Percentiles rank a stretch among this genome's conserved stretches.
phyloP scores from a whole-genome alignment of 2,329 filamentous ascomycete genomes.

The Eutypella sp. region DNA sequence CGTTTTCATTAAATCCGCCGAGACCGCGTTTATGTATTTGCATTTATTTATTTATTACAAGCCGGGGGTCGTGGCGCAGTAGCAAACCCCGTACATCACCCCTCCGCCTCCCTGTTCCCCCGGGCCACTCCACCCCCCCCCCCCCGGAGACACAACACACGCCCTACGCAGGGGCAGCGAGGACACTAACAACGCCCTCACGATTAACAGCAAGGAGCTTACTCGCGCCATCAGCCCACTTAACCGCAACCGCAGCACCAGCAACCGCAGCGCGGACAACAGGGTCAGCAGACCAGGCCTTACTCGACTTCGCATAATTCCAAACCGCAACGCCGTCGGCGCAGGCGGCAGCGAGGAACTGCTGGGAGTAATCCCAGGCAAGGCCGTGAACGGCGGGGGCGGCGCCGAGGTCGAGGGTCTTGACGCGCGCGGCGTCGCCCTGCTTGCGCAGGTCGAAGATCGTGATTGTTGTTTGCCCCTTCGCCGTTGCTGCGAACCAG shows the following conservation, averaged over 20 bases:
- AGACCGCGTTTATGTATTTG: too few relatives aligned
- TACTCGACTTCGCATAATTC: constrained; percentile 81
- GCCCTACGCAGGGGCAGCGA: constrained; percentile 46
- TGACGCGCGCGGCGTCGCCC: constrained; percentile 72
- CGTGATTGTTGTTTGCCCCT: constrained; percentile 71
- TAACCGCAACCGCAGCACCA: constrained; percentile 55
- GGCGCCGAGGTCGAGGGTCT: constrained; percentile 80
- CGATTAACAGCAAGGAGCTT: constrained; percentile 69
- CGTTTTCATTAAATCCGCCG: too few relatives aligned
- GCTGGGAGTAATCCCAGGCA: constrained; percentile 90
- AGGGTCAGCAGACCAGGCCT: constrained; percentile 81
- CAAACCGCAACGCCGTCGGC: constrained; percentile 78
- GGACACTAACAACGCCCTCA: constrained; percentile 70
- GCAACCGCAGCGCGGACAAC: constrained; percentile 71
- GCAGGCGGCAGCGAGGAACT: constrained; percentile 82
- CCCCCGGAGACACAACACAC: background rate
- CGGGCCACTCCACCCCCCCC: background rate
- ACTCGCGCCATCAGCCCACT: constrained; percentile 73
- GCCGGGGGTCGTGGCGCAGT: too few relatives aligned
- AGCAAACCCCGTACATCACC: background rate
- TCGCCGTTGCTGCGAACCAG: constrained; percentile 81
- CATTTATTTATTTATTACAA: too few relatives aligned
- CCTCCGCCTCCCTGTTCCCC: background rate
- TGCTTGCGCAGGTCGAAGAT: constrained; percentile 93
- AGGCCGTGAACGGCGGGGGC: constrained; percentile 70